Conservation (phyloP, 306 rosid genomes). For the Fagus sylvatica region DNA sequence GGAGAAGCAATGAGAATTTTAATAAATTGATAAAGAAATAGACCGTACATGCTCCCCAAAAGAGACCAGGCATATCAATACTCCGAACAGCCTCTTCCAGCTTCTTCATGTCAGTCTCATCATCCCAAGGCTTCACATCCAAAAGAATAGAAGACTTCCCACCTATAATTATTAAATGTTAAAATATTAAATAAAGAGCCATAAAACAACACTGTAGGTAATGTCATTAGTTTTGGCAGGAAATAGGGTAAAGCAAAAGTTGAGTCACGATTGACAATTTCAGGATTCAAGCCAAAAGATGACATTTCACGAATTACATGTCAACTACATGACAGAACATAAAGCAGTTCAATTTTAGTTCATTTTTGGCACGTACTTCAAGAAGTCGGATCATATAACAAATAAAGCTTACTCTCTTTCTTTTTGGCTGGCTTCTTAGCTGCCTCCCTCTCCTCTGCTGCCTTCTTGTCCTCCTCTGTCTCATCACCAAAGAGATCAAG, state of each 20-base stretch:
- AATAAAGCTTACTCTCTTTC: conserved; percentile 72
- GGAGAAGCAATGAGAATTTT: not conserved
- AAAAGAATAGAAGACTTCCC: conserved; percentile 86
- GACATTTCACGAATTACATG: not conserved
- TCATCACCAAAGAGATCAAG: conserved; percentile 91
- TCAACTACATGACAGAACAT: not conserved
- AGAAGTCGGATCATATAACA: not conserved
- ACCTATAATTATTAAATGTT: conserved; percentile 39
- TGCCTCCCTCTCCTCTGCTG: conserved; percentile 81
- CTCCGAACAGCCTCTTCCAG: conserved; percentile 84
- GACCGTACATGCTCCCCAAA: conserved; percentile 90
- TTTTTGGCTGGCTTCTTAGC: conserved; percentile 75
- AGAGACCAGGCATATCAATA: conserved; percentile 68
- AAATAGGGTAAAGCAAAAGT: not conserved
- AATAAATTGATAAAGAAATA: not conserved
- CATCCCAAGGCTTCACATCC: conserved; percentile 98
- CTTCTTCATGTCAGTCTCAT: conserved; percentile 93
- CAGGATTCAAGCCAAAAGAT: not conserved
- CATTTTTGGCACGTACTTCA: not conserved
- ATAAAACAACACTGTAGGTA: not conserved
- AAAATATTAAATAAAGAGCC: not conserved
- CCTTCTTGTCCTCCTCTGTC: conserved; percentile 90
- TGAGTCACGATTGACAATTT: not conserved
- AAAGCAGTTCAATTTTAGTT: not conserved
- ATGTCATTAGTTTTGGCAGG: not conserved